Conservation (phyloP, 225 moss, liverwort and hornwort genomes). For the Sphagnum tenellum region DNA sequence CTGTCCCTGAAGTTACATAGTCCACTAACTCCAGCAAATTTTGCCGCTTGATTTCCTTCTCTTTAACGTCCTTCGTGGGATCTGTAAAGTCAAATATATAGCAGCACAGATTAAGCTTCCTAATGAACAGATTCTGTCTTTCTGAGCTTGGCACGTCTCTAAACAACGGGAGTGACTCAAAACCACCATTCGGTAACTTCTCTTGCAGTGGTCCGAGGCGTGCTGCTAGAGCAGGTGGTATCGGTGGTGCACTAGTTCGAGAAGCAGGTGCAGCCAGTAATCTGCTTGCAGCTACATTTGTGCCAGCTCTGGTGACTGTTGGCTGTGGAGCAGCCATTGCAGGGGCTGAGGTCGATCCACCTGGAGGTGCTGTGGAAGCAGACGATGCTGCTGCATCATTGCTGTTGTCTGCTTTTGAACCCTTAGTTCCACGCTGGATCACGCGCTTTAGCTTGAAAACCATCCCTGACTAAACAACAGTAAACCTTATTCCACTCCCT, state of each 20-base stretch:
- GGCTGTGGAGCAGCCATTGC: slow-evolving; percentile 12
- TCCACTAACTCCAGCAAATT: slow-evolving; percentile 60
- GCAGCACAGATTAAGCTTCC: slow-evolving; percentile 46
- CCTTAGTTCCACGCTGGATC: slow-evolving; percentile 53
- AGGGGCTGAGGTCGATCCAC: slow-evolving; percentile 6
- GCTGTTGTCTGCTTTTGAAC: slow-evolving; percentile 27
- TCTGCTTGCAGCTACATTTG: slow-evolving; percentile 13
- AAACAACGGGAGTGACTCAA: slow-evolving; percentile 46
- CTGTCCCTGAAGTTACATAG: slow-evolving; percentile 52
- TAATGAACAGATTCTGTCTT: slow-evolving; percentile 41
- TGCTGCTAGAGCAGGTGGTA: background rate
- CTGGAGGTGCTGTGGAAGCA: slow-evolving; percentile 12
- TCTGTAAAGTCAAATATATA: slow-evolving; percentile 49
- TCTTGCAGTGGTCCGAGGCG: slow-evolving; percentile 10
- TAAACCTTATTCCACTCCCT: too few relatives aligned
- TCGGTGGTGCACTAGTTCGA: slow-evolving; percentile 1
- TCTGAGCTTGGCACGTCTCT: slow-evolving; percentile 50
- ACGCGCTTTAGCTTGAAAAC: slow-evolving; percentile 54
- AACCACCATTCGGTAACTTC: slow-evolving; percentile 34
- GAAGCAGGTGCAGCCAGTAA: slow-evolving; percentile 4
- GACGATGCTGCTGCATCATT: slow-evolving; percentile 7
- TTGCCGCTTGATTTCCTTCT: slow-evolving; percentile 54
- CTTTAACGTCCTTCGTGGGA: slow-evolving; percentile 41
- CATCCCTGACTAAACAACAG: slow-evolving; percentile 14
- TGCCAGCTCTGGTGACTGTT: slow-evolving; percentile 14